A percentile compares a stretch with the other conserved stretches of the same genome.
phyloP scores from a whole-genome alignment of 1,284 basidiomycete genomes.

The Fistulinella staudtii region DNA sequence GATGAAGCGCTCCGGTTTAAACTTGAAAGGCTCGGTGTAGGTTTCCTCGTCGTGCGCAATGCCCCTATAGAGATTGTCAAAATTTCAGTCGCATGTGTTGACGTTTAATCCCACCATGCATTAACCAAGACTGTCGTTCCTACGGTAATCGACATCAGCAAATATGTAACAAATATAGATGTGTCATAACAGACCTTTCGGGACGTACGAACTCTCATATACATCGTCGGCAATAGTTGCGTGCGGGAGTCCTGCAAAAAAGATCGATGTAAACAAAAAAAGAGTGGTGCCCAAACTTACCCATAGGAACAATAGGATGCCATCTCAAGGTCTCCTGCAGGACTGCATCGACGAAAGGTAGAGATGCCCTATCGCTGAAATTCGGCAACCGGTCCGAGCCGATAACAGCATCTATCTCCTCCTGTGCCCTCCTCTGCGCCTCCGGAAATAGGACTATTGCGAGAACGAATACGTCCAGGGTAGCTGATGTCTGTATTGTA shows the following conservation, averaged over 20 bases:
- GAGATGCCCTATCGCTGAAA: slow-evolving; percentile 35
- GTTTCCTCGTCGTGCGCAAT: slow-evolving; percentile 40
- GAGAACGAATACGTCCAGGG: slow-evolving; percentile 44
- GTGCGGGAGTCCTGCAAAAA: slow-evolving; percentile 40
- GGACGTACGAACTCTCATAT: slow-evolving; percentile 42
- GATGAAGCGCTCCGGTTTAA: slow-evolving; percentile 44
- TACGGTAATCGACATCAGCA: slow-evolving; percentile 3
- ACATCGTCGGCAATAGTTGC: slow-evolving; percentile 39
- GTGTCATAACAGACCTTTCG: slow-evolving; percentile 29
- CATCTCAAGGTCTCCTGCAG: slow-evolving; percentile 52
- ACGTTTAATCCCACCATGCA: slow-evolving; percentile 36
- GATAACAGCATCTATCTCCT: slow-evolving; percentile 42
- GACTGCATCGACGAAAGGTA: slow-evolving; percentile 49
- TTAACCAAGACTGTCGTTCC: slow-evolving; percentile 43
- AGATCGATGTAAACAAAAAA: slow-evolving; percentile 1
- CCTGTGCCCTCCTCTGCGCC: slow-evolving; percentile 40
- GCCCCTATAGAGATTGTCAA: slow-evolving; percentile 34
- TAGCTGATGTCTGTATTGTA: slow-evolving; percentile 40
- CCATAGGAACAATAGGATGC: slow-evolving; percentile 45
- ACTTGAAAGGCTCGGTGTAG: slow-evolving; percentile 42
- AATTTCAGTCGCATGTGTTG: not conserved
- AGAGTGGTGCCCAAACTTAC: slow-evolving; percentile 28
- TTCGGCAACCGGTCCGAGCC: slow-evolving; percentile 38
- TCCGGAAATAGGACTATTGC: slow-evolving; percentile 50
- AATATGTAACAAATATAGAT: not conserved